phyloP scores from a whole-genome alignment of 768 basidiomycete species.

The Rhodocollybia butyracea region DNA sequence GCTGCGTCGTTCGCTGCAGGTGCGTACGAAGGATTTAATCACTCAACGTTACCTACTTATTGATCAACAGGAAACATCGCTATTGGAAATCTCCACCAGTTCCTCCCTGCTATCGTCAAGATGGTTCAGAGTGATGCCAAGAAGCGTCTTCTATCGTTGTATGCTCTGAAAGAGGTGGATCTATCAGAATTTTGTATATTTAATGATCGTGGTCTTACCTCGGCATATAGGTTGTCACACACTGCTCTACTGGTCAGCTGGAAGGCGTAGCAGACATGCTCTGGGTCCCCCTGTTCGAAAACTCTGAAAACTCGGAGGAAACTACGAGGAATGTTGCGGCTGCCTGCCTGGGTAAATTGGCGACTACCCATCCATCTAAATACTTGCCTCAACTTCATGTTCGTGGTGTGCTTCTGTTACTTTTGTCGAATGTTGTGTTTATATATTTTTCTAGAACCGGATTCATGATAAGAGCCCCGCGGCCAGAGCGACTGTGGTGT shows the following conservation, averaged over 20 bases:
- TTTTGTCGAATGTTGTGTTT: not conserved
- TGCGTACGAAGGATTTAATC: constrained; percentile 30
- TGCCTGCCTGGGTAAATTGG: constrained; percentile 93
- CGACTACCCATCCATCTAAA: constrained; percentile 83
- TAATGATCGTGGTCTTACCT: not conserved
- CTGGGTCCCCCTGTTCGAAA: constrained; percentile 91
- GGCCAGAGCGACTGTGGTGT: constrained; percentile 84
- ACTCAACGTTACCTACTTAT: not conserved
- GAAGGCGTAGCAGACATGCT: constrained; percentile 85
- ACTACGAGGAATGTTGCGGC: constrained; percentile 92
- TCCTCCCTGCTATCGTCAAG: constrained; percentile 82
- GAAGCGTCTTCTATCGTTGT: constrained; percentile 81
- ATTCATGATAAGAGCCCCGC: constrained; percentile 66
- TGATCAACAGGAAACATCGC: constrained; percentile 80
- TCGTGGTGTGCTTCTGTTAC: constrained; percentile 19
- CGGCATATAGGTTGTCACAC: constrained; percentile 73
- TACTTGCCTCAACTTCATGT: constrained; percentile 94
- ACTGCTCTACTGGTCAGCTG: constrained; percentile 80
- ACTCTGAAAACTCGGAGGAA: constrained; percentile 88
- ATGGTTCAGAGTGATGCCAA: constrained; percentile 71
- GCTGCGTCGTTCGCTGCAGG: constrained; percentile 95
- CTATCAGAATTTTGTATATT: not conserved
- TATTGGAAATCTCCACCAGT: constrained; percentile 86
- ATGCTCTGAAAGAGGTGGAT: constrained; percentile 87
- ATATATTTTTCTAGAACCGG: constrained; percentile 43